Percentiles rank a stretch among this genome's conserved stretches.
Conservation (phyloP, 2,329 filamentous ascomycete species). For the Colletotrichum somersetense region DNA sequence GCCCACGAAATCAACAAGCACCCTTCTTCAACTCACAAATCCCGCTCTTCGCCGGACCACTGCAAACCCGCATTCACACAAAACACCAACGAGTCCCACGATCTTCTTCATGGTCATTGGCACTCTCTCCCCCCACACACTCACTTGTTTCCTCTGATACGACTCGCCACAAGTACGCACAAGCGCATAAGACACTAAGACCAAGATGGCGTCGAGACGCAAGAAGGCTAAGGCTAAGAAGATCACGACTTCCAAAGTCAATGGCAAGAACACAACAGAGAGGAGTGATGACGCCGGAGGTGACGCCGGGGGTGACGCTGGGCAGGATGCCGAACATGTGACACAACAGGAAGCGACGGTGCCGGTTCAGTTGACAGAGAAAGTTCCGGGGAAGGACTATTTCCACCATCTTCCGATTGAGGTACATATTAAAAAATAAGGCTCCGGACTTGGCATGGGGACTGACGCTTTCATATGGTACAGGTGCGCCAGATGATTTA, state of each 20-base stretch:
- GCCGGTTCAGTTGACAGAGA: background rate
- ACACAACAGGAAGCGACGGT: background rate
- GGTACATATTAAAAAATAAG: background rate
- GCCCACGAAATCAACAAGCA: background rate
- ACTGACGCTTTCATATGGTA: background rate
- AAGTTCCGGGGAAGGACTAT: background rate
- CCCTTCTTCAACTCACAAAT: background rate
- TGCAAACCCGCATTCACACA: background rate
- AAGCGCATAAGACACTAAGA: background rate
- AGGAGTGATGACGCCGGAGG: too few relatives aligned
- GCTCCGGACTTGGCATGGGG: too few relatives aligned
- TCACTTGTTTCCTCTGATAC: too few relatives aligned
- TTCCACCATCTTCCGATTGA: slow-evolving; percentile 5
- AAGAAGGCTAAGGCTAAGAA: background rate
- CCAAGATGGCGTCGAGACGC: background rate
- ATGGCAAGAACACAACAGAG: background rate
- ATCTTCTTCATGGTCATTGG: background rate
- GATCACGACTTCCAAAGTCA: background rate
- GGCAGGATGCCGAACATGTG: background rate
- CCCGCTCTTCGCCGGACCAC: background rate
- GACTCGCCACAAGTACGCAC: background rate
- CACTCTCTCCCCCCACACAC: background rate
- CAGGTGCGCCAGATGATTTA: slow-evolving; percentile 22
- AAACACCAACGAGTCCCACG: too few relatives aligned
- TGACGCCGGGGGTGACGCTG: background rate